Conservation (phyloP, 148 eudicot genomes). For the Gaultheria prostrata region DNA sequence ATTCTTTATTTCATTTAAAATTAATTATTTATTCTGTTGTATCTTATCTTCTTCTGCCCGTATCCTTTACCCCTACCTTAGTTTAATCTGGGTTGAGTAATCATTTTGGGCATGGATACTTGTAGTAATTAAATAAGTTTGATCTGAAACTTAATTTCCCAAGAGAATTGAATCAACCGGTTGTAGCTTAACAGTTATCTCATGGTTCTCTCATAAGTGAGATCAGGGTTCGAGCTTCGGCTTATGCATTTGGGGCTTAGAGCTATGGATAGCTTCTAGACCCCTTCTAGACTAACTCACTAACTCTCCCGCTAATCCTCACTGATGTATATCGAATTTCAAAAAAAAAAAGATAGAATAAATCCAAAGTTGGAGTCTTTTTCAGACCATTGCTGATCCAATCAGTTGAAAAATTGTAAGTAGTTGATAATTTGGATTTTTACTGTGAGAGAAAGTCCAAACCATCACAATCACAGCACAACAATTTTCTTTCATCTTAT, state of each 20-base stretch:
- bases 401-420: not conserved
- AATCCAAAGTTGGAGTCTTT: not conserved
- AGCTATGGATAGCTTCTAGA: too few species aligned
- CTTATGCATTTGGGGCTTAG: too few species aligned
- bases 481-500: not conserved
- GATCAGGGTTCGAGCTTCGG: too few species aligned
- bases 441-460: not conserved
- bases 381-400: not conserved
- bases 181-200: too few species aligned
- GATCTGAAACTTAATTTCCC: conserved; percentile 1
- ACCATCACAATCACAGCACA: not conserved
- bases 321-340: too few species aligned
- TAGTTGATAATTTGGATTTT: not conserved
- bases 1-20: not conserved
- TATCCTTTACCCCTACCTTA: not conserved
- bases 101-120: conserved; percentile 12
- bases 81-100: not conserved
- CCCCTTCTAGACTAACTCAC: too few species aligned
- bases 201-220: too few species aligned
- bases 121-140: not conserved
- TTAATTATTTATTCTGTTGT: not conserved
- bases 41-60: conserved; percentile 7
- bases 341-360: too few species aligned
- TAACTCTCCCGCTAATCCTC: too few species aligned
- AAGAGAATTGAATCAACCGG: too few species aligned